Base-by-base conservation (phyloP, 345 rosid genomes). In the Lepidium aucheri region DNA sequence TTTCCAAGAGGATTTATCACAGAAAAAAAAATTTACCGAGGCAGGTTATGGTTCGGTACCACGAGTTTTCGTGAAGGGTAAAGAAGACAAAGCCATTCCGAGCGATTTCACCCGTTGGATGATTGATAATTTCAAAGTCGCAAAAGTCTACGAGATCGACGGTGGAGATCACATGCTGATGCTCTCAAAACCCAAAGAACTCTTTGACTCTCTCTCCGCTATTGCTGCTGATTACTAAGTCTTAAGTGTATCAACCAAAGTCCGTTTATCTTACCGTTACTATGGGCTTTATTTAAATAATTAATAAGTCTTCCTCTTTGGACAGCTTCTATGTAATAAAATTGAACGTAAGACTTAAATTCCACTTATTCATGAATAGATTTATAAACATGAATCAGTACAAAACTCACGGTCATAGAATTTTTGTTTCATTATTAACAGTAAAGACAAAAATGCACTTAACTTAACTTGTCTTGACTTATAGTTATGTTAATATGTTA, bases 141-240 rank as follows among this genome's bases (percentile, higher is more conserved):
- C 74, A 11, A 75, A 65, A 69, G 67, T 69, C 8, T 70, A 65
- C 35, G 49, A 55, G 22, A 70, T 75, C 63, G 57, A 69, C 67
- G 75, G 68, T 36, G 79, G 60, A 44, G 79, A 75, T 75, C 75
- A 75, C 63, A 75, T 75, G 75, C 4, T 57, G 20, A 75, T 75
- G 75, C 60, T 69, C 53, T 75, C 75, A 10, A 70, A 75, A 46
- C 72, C 79, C 2, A 52, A 64, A 34, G 45, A 58, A 20, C 72
- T 75, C 30, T 63, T 69, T n/a, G 36, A 51, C 9, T 36, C 28
- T 36, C 75, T 75, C 59, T 70, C 70, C 38, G 26, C 35, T 18
- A 36, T 69, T 15, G 70, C 74, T 22, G 53, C 35, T 38, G 61
- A 64, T 20, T 20, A 20, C 2, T 20, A 20, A 20, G 22, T 20